A percentile compares a stretch with the other conserved stretches of the same genome.
These are phyloP conservation scores for Phytophthora colocasiae DNA, from an alignment of 352 stramenopile species.

Conservation along the genomic window DNA sequence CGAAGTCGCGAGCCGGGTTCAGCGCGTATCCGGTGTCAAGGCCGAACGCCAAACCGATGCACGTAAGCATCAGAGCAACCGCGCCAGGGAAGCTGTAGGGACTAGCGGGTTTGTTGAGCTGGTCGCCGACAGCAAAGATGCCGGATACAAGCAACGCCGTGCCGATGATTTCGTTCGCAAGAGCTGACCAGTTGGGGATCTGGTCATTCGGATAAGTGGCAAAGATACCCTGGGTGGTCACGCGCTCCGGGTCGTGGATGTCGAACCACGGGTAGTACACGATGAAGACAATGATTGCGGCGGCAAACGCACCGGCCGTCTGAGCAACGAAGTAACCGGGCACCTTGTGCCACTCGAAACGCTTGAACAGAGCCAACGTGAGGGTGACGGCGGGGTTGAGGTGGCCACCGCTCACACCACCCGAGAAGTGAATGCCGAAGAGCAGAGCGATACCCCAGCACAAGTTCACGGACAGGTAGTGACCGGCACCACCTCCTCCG, in stretches of 20 bases:
- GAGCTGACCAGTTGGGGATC: slow-evolving; percentile 46
- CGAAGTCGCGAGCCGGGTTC: slow-evolving; percentile 57
- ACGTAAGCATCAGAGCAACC: slow-evolving; percentile 43
- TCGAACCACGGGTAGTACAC: slow-evolving; percentile 72
- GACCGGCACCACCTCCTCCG: slow-evolving; percentile 48
- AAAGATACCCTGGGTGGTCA: slow-evolving; percentile 55
- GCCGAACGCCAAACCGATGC: slow-evolving; percentile 48
- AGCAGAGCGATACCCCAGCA: slow-evolving; percentile 70
- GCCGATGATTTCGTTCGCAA: slow-evolving; percentile 54
- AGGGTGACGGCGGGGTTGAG: slow-evolving; percentile 71
- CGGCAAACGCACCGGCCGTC: slow-evolving; percentile 52
- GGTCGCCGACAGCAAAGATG: slow-evolving; percentile 55
- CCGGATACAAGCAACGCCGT: slow-evolving; percentile 48
- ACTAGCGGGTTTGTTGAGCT: slow-evolving; percentile 54
- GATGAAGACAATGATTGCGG: slow-evolving; percentile 54
- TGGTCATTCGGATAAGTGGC: slow-evolving; percentile 54
- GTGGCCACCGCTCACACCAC: slow-evolving; percentile 64
- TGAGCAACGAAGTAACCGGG: slow-evolving; percentile 61
- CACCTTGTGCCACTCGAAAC: slow-evolving; percentile 63
- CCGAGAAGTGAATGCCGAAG: slow-evolving; percentile 64
- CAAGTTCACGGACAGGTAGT: slow-evolving; percentile 61
- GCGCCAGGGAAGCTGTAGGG: slow-evolving; percentile 46
- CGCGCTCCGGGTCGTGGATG: slow-evolving; percentile 45
- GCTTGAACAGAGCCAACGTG: slow-evolving; percentile 59
- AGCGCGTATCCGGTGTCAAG: slow-evolving; percentile 50